Evolutionary conservation across 2,329 filamentous ascomycete genomes (phyloP).

Genomic region (Cladosporium sp.): DNA sequence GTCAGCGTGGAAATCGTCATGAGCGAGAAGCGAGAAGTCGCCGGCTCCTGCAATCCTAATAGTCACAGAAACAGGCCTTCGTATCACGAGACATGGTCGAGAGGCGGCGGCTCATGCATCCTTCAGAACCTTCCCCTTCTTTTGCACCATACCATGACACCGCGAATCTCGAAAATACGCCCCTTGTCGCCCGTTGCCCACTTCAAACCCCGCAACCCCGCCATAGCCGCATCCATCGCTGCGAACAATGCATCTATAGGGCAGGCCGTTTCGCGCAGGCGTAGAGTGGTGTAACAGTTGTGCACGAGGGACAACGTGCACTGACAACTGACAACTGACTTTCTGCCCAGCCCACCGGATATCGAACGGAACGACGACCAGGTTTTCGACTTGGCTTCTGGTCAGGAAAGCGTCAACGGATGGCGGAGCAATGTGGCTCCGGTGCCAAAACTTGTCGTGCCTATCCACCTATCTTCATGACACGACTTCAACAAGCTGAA

Average conservation of each 20-base stretch:
- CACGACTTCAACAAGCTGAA: not conserved
- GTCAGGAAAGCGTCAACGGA: not conserved
- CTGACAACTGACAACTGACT: not conserved
- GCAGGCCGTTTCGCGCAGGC: not conserved
- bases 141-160: slow-evolving; percentile 9
- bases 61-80: slow-evolving; percentile 1
- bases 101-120: slow-evolving; percentile 1
- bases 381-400: not conserved
- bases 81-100: slow-evolving; percentile 1
- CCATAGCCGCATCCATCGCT: not conserved
- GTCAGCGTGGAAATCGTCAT: slow-evolving; percentile 1
- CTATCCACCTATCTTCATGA: not conserved
- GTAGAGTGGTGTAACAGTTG: not conserved
- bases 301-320: not conserved
- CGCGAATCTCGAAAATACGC: not conserved
- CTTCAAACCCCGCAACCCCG: slow-evolving; percentile 12
- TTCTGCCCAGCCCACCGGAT: not conserved
- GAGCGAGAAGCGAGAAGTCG: not conserved
- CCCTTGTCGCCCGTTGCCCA: not conserved
- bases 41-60: slow-evolving; percentile 6
- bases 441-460: not conserved
- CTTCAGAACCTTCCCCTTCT: slow-evolving; percentile 2
- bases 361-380: not conserved
- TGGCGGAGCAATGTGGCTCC: not conserved
- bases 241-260: not conserved